Base-by-base conservation (phyloP, 495 filamentous ascomycete genomes). In the Penicillium egyptiacum region DNA sequence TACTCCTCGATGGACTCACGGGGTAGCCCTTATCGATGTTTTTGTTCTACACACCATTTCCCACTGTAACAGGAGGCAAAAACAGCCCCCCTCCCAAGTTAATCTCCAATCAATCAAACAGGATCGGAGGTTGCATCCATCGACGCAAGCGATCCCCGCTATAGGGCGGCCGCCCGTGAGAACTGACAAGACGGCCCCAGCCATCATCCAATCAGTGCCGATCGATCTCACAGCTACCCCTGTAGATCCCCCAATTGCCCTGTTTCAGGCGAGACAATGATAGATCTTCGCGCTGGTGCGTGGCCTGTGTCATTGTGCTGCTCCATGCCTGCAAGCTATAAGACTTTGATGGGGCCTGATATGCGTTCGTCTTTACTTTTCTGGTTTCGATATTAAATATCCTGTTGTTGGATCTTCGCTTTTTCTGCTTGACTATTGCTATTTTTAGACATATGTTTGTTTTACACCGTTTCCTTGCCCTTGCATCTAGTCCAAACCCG, bases 171-270 rank as follows among this genome's bases (percentile, higher is more conserved):
- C 26, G 28, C 35, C 35, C 25, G 4, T 22, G 33, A 46, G 25
- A 39, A 20, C 19, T n/a, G 19, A 45, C 52, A 35, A 35, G 25
- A 25, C 50, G 5, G 20, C 22, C 44, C 44, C 45, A 56, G 23
- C 44, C 33, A n/a, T 41, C 54, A 19, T n/a, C 44, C 35, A 56
- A 50, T 50, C 45, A 49, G 42, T 20, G 50, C 26, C 23, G n/a
- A 28, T 42, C 50, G 1, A 53, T 58, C 56, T 42, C 51, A 35
- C 35, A 52, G 33, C 44, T 41, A 2, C 60, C 57, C 60, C 57
- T 63, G 60, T 57, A 63, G 60, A 63, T 63, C 60, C 33, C 45
- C 49, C 50, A n/a, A 17, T 6, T 39, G 54, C 40, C 42, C 31
- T 53, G 57, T 56, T 53, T 59, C 39, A 63, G 45, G 17, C 51